These are phyloP conservation scores for Fonsecaea pugnacius DNA, from an alignment of 2,329 filamentous ascomycete genomes.

Conservation along the genomic window DNA sequence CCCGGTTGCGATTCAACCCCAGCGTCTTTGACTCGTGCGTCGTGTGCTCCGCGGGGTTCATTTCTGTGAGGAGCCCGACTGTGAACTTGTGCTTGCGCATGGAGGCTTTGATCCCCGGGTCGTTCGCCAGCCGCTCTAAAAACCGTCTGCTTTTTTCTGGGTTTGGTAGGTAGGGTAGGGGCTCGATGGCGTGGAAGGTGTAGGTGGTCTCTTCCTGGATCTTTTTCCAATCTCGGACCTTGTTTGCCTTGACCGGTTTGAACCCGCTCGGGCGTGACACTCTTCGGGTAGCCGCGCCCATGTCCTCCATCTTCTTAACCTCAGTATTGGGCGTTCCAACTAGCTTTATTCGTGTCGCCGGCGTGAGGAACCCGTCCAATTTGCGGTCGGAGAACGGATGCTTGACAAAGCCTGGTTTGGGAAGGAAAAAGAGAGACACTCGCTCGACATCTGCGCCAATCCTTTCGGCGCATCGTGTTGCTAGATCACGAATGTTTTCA, in stretches of 20 bases:
- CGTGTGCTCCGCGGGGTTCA: constrained; percentile 87
- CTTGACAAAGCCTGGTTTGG: constrained; percentile 54
- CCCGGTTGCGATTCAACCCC: constrained; percentile 83
- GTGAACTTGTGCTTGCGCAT: constrained; percentile 86
- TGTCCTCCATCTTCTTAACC: constrained; percentile 49
- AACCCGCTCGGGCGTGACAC: constrained; percentile 40
- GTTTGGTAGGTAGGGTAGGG: constrained; percentile 76
- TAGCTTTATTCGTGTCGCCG: constrained; percentile 53
- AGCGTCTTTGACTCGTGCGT: constrained; percentile 80
- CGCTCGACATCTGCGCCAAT: constrained; percentile 48
- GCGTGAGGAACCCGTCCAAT: constrained; percentile 44
- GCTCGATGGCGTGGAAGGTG: constrained; percentile 78
- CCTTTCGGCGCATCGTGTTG: constrained; percentile 41
- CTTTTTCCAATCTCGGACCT: constrained; percentile 40
- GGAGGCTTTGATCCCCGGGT: constrained; percentile 79
- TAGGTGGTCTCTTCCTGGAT: constrained; percentile 67
- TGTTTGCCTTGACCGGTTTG: constrained; percentile 32
- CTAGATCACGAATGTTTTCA: constrained; percentile 57
- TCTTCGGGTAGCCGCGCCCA: constrained; percentile 41
- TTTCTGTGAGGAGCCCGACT: constrained; percentile 87
- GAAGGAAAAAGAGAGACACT: constrained; percentile 53
- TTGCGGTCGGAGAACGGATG: constrained; percentile 48
- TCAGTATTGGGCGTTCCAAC: constrained; percentile 50
- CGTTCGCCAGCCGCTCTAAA: constrained; percentile 74
- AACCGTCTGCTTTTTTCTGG: constrained; percentile 72